These are phyloP conservation scores for Rhynchospora pubera DNA, from an alignment of 176 grass and related monocot species.

Conservation along the genomic window DNA sequence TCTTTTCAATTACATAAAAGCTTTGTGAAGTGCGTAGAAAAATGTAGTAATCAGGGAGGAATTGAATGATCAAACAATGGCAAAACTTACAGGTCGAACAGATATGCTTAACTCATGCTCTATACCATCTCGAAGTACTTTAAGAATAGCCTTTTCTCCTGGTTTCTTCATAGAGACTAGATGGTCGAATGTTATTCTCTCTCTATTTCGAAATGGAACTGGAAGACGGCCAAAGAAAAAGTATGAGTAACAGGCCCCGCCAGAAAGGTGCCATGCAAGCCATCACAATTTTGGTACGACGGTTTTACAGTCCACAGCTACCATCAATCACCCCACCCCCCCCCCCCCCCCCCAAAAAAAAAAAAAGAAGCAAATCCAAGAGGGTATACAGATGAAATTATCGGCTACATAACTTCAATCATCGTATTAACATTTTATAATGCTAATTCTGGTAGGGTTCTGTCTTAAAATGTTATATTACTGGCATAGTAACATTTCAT, in stretches of 20 bases:
- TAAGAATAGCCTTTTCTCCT: conserved; percentile 62
- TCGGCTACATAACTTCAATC: too few species aligned
- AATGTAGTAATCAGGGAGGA: neutral
- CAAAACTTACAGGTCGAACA: conserved; percentile 64
- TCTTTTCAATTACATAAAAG: neutral
- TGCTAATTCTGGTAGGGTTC: too few species aligned
- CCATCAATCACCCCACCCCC: too few species aligned
- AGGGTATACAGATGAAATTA: too few species aligned
- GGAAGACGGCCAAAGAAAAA: conserved; percentile 28
- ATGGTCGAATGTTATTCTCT: conserved; percentile 99
- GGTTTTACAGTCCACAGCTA: too few species aligned
- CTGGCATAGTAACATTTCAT: too few species aligned
- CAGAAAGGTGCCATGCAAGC: neutral
- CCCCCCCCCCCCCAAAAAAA: too few species aligned
- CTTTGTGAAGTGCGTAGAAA: neutral
- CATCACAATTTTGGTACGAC: too few species aligned
- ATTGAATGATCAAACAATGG: conserved; percentile 17
- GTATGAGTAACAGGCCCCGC: neutral
- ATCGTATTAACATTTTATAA: too few species aligned
- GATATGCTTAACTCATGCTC: conserved; percentile 62
- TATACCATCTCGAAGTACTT: conserved; percentile 74
- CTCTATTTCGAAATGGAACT: conserved; percentile 97
- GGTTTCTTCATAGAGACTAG: conserved; percentile 97
- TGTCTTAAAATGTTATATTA: too few species aligned
- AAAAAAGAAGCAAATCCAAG: too few species aligned